Evolutionary conservation across 768 basidiomycete genomes (phyloP), one percentile per base, ranked within the genome.

Genomic region (Suillus weaverae): DNA sequence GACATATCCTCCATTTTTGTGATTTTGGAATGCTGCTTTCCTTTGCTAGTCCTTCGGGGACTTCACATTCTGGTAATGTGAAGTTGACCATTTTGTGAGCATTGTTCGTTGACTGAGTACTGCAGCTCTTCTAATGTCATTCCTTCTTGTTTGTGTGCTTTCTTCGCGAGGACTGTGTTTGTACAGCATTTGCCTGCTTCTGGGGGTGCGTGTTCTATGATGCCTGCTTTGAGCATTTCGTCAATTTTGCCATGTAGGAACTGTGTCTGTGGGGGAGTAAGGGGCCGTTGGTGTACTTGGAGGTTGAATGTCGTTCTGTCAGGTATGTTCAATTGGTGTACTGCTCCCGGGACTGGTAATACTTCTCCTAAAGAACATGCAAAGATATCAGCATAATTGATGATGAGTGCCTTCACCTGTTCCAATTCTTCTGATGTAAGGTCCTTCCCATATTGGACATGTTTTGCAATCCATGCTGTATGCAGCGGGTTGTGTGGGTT

Each of bases 301-400:
- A 46, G 55, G 5, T 26, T 35, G 41, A 57, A 62, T 4, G 26
- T 57, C 16, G 41, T 36, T 4, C 59, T 46, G 0, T 44, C 33
- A 2, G 57, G 56, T n/a, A 66, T 30, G 20, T 63, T 65, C 7
- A 66, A 30, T 5, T 51, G 36, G 3, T 54, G 36, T 1, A 13
- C 7, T 13, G 32, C 60, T 8, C 51, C 51, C 0, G 32, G 53
- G 0, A 82, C 76, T 1, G 68, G 66, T 1, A 48, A 43, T 5
- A 83, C 81, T 64, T 84, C 79, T 35, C 74, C 72, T 14, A 83
- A 63, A 0, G 77, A 73, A 7, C 82, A 68, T 4, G 80, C 79
- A 60, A 81, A 84, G 39, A 75, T 69, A 62, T 83, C 80, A 0
- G 81, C 79, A 60, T 72, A 81, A 1, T 44, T 61, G 0, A 8